Evolutionary conservation across 495 filamentous ascomycete species (phyloP), one percentile per base, ranked within the genome.

Genomic region (Bacidia gigantensis): DNA sequence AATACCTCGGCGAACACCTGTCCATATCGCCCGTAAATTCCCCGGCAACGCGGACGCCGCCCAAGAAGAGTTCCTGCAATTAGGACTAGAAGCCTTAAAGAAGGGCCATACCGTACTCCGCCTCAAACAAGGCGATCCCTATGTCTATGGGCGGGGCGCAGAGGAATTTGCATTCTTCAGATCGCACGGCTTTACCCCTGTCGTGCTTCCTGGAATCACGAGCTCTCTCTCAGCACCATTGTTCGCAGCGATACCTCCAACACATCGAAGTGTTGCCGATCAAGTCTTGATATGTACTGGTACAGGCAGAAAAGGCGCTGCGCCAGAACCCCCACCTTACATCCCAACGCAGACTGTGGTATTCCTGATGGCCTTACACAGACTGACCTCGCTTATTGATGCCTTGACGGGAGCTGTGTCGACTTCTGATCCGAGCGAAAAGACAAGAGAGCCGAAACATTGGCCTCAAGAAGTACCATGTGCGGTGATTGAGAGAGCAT

Each of bases 51-150:
- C 92, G 32, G 92, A 98, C 56, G 79, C 78, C 35, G 92, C 92
- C 0, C 93, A 98, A 64, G 82, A 86, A 54, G 92, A 98, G 65
- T 79, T 98, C 14, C 77, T 95, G n/a, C 69, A 75, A 29, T 72
- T 87, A 60, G 92, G 87, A 0, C 71, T 95, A 14, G 76, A 76
- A 12, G 85, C 80, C 11, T 69, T 90, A 20, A 70, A 76, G 32
- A 73, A 74, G 2, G 93, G 93, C 12, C 73, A 83, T 57, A 84
- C 78, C 1, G 92, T 97, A 0, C 73, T 98, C 21, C 76, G 92
- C 3, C 71, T 98, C 22, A 98, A 98, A 68, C 92, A 98, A 62
- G 92, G 92, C 18, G 92, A 98, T 61, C 92, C 92, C 0, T 98
- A 94, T 65, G 76, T 98, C 22, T 98, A 95, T 65, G 92, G 92